Evolutionary conservation across 176 grass and related monocot species (phyloP).

Genomic region (Elymus sibiricus): DNA sequence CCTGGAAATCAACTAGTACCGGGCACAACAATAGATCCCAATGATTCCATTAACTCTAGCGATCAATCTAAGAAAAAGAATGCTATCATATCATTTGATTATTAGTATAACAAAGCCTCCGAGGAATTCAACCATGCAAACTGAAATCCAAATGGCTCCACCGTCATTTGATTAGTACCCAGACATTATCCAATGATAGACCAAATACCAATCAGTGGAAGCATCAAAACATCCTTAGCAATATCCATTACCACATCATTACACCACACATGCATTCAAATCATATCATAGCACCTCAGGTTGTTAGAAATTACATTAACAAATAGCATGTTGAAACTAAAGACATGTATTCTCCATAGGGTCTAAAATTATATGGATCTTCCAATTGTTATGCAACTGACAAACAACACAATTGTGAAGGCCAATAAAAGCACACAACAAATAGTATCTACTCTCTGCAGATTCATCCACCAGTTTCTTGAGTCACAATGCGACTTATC

Average conservation of each 20-base stretch:
- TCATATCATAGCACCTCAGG: background rate
- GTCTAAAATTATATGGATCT: conserved; percentile 40
- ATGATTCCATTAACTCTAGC: too few species aligned
- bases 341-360: conserved; percentile 5
- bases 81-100: too few species aligned
- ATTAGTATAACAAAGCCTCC: too few species aligned
- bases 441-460: conserved; percentile 35
- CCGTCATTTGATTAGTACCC: too few species aligned
- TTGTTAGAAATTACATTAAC: background rate
- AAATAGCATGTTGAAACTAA: background rate
- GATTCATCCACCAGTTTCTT: conserved; percentile 35
- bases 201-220: background rate
- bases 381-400: conserved; percentile 47
- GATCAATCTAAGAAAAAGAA: too few species aligned
- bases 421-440: conserved; percentile 33
- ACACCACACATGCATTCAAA: background rate
- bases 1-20: too few species aligned
- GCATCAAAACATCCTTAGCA: background rate
- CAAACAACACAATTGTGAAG: conserved; percentile 38
- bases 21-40: too few species aligned
- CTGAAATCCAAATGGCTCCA: background rate
- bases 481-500: conserved; percentile 39
- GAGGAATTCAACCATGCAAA: background rate
- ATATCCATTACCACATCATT: background rate
- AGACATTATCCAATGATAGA: too few species aligned